Conservation (phyloP, 2,329 filamentous ascomycete genomes). For the Xylariaceae sp. region DNA sequence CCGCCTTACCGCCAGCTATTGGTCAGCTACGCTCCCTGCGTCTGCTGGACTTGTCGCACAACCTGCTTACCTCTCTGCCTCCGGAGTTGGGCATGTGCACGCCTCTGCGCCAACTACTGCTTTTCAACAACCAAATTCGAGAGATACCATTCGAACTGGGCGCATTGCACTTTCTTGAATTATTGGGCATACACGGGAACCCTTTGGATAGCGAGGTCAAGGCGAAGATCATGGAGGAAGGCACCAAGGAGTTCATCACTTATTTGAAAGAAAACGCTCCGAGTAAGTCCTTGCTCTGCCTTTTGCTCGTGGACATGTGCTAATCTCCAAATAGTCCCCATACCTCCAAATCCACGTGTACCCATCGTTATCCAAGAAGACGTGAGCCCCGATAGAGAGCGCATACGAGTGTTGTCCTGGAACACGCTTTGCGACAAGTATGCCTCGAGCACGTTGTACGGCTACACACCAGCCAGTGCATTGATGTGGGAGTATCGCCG, state of each 20-base stretch:
- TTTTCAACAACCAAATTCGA: conserved; percentile 87
- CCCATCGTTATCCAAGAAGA: conserved; percentile 74
- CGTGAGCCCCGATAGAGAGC: conserved; percentile 54
- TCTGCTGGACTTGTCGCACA: conserved; percentile 82
- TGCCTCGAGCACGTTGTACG: conserved; percentile 77
- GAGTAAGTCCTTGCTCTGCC: conserved; percentile 44
- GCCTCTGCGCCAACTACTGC: conserved; percentile 74
- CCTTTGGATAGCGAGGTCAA: conserved; percentile 72
- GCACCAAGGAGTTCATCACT: conserved; percentile 78
- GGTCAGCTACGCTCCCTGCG: conserved; percentile 76
- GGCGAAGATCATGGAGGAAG: conserved; percentile 77
- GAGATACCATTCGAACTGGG: conserved; percentile 82
- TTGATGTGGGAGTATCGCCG: conserved; percentile 84
- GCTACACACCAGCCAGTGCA: conserved; percentile 79
- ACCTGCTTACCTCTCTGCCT: conserved; percentile 75
- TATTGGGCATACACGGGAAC: conserved; percentile 89
- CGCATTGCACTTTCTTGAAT: conserved; percentile 80
- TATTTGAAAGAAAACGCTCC: conserved; percentile 79
- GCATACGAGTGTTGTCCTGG: conserved; percentile 83
- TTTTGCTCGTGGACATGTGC: background rate
- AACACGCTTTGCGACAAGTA: conserved; percentile 95
- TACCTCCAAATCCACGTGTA: conserved; percentile 69
- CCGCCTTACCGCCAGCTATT: conserved; percentile 71
- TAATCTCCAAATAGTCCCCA: conserved; percentile 54
- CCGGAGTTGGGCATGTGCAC: conserved; percentile 96